A percentile compares a stretch with the other conserved stretches of the same genome.
phyloP scores from a whole-genome alignment of 2,329 filamentous ascomycete genomes.

The Pseudogymnoascus sp. region DNA sequence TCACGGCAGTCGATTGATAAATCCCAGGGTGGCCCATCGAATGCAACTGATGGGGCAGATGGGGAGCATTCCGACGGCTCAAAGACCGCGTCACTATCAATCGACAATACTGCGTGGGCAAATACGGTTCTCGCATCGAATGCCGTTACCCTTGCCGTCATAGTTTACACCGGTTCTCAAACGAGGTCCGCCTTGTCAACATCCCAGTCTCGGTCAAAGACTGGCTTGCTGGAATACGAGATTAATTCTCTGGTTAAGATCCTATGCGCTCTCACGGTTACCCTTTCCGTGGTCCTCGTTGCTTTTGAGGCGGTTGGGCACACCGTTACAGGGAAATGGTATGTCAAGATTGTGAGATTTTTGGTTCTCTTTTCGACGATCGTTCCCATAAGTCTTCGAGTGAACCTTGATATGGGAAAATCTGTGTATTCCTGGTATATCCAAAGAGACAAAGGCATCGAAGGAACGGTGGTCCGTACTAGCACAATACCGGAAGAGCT shows the following conservation, averaged over 20 bases:
- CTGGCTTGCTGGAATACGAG: constrained; percentile 86
- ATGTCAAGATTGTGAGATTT: constrained; percentile 96
- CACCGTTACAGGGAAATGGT: constrained; percentile 67
- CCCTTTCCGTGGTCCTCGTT: constrained; percentile 80
- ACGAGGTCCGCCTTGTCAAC: constrained; percentile 92
- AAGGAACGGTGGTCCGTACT: constrained; percentile 86
- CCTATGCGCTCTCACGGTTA: constrained; percentile 78
- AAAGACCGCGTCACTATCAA: constrained; percentile 68
- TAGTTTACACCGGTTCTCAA: constrained; percentile 91
- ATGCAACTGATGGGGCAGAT: constrained; percentile 20
- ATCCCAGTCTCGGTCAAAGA: constrained; percentile 85
- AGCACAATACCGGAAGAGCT: constrained; percentile 97
- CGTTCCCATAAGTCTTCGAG: constrained; percentile 90
- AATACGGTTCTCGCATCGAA: constrained; percentile 96
- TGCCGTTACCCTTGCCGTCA: constrained; percentile 77
- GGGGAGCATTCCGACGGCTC: constrained; percentile 22
- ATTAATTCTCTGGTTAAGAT: constrained; percentile 98
- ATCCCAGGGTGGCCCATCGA: constrained; percentile 23
- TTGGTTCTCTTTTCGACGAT: constrained; percentile 98
- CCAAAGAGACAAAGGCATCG: constrained; percentile 81
- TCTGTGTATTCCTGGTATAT: constrained; percentile 95
- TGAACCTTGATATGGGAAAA: constrained; percentile 96
- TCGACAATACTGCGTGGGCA: constrained; percentile 98
- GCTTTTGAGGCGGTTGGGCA: constrained; percentile 74
- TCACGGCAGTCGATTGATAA: constrained; percentile 28